Evolutionary conservation across 352 stramenopile genomes (phyloP), one percentile per base, ranked within the genome.

Genomic region (Phytopythium chamaehyphon): DNA sequence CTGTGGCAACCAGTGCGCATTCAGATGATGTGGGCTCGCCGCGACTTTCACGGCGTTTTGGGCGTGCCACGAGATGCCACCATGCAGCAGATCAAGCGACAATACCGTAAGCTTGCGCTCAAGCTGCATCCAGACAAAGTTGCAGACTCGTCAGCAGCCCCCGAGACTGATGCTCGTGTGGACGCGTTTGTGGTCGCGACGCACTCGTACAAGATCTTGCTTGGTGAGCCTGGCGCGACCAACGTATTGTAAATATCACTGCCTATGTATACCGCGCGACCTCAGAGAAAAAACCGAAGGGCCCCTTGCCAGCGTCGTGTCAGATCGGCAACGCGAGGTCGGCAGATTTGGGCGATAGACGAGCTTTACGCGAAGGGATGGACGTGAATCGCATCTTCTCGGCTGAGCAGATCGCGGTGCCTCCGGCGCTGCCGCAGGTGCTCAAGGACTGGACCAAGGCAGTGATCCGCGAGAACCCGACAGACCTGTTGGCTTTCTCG

Each of bases 331-430:
- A 10, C 9, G 5, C 28, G 28, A 33, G 28, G 5, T 5, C 28
- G 9, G 9, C 5, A 9, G 28, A 9, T 33, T 33, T 33, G 9
- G 28, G 5, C 9, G 28, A 10, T n/a, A n/a, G n/a, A n/a, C n/a
- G n/a, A n/a, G n/a, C 28, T 33, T 33, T 5, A 33, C 28, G 16
- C 39, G 36, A 46, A 44, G 38, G 36, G 9, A 96, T 97, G 88
- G 87, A 97, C 54, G 83, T 93, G 64, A 96, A 96, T 57, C 82
- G 88, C 46, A 96, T 97, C 44, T 97, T 97, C 59, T 91, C 74
- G 40, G 88, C 88, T 9, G 88, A 97, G 66, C 90, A 97, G 60
- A 96, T 97, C 57, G 83, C 76, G 0, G 87, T 97, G 62, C 80
- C 85, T 9, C 73, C 85, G 0, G 90, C 96, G 37, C 70, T 97